Percentiles rank a stretch among this genome's conserved stretches.
These are phyloP conservation scores for Lasiosphaeria miniovina DNA, from an alignment of 495 filamentous ascomycete species.

Conservation along the genomic window DNA sequence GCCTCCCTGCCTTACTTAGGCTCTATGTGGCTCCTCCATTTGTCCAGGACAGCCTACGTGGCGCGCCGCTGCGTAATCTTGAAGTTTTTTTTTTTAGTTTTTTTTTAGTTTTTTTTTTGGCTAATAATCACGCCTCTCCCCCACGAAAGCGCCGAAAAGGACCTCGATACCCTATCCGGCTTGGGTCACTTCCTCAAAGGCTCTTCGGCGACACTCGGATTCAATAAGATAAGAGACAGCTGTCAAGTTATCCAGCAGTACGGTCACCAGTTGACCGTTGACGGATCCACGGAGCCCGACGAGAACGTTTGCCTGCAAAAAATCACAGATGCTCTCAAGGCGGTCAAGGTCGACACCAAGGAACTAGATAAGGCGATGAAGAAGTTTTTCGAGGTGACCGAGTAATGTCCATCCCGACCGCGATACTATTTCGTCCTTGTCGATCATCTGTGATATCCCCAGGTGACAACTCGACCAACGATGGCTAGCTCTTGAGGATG, in stretches of 20 bases:
- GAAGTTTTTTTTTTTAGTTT: neutral
- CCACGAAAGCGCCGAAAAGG: constrained; percentile 52
- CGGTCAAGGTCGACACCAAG: constrained; percentile 73
- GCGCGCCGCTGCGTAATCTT: neutral
- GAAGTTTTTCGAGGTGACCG: constrained; percentile 61
- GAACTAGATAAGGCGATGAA: constrained; percentile 69
- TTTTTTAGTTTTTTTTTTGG: neutral
- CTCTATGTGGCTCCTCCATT: neutral
- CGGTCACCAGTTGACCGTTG: constrained; percentile 74
- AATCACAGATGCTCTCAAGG: constrained; percentile 65
- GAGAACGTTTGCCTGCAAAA: constrained; percentile 61
- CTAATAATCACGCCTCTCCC: constrained; percentile 15
- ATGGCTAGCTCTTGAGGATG: constrained; percentile 10
- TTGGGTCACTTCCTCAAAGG: constrained; percentile 97
- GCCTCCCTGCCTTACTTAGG: neutral
- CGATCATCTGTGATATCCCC: neutral
- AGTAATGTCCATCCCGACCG: constrained; percentile 19
- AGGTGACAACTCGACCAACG: constrained; percentile 17
- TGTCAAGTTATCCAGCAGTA: constrained; percentile 97
- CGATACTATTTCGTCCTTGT: neutral
- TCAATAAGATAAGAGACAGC: constrained; percentile 85
- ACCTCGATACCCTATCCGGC: constrained; percentile 70
- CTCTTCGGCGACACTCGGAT: constrained; percentile 92
- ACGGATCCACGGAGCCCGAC: constrained; percentile 64
- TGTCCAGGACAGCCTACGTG: neutral